These are phyloP conservation scores for Lentithecium fluviatile DNA, from an alignment of 495 filamentous ascomycete genomes.

Conservation along the genomic window DNA sequence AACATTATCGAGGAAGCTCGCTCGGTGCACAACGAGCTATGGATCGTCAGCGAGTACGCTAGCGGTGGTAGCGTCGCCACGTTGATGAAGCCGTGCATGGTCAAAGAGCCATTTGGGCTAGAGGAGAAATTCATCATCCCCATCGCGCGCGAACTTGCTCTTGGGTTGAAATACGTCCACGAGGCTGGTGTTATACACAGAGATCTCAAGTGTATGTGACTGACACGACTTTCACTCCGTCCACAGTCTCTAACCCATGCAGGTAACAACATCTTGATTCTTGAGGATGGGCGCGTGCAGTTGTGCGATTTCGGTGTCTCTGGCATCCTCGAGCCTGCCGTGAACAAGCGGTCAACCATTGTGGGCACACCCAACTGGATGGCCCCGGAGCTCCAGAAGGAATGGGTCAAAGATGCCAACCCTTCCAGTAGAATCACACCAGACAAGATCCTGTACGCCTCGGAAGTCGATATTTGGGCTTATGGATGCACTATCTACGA, in stretches of 20 bases:
- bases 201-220: conserved; percentile 77
- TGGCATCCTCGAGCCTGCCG: conserved; percentile 75
- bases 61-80: conserved; percentile 94
- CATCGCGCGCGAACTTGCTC: conserved; percentile 81
- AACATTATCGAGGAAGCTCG: conserved; percentile 87
- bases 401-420: conserved; percentile 34
- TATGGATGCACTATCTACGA: conserved; percentile 89
- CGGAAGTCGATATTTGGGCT: conserved; percentile 89
- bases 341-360: conserved; percentile 86
- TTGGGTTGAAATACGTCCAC: conserved; percentile 83
- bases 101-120: conserved; percentile 45
- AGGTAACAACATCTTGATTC: conserved; percentile 82
- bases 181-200: conserved; percentile 91
- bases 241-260: conserved; percentile 40
- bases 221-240: neutral
- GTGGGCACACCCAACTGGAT: conserved; percentile 97
- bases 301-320: conserved; percentile 97
- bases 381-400: conserved; percentile 66
- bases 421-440: conserved; percentile 15
- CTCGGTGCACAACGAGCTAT: conserved; percentile 81
- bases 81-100: conserved; percentile 54
- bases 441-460: conserved; percentile 53
- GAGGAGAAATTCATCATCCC: conserved; percentile 89
- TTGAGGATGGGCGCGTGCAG: conserved; percentile 81
- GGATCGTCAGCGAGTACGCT: conserved; percentile 95